These are phyloP conservation scores for Lactarius sanguifluus DNA, from an alignment of 768 basidiomycete species.

Conservation along the genomic window DNA sequence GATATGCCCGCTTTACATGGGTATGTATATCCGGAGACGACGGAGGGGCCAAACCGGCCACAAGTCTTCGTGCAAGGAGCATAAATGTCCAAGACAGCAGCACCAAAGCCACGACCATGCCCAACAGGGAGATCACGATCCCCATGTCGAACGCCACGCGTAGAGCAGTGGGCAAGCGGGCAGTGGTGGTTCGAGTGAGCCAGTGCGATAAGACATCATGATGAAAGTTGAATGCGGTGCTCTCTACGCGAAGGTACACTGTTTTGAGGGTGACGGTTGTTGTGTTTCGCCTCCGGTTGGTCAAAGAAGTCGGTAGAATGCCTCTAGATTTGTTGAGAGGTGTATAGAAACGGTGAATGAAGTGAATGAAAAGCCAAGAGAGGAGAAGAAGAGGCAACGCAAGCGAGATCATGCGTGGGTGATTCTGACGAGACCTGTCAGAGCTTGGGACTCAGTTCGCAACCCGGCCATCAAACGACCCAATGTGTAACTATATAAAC, in stretches of 20 bases:
- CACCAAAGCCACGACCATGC: slow-evolving; percentile 22
- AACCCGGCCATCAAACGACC: slow-evolving; percentile 3
- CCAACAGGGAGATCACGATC: slow-evolving; percentile 14
- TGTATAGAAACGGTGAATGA: slow-evolving; percentile 5
- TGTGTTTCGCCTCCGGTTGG: slow-evolving; percentile 8
- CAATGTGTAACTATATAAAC: not conserved
- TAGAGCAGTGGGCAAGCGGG: slow-evolving; percentile 34
- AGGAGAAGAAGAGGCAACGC: slow-evolving; percentile 10
- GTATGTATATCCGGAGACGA: slow-evolving; percentile 1
- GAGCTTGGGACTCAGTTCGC: not conserved
- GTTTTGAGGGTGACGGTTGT: slow-evolving; percentile 14
- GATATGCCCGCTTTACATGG: slow-evolving; percentile 12
- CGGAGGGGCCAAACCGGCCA: not conserved
- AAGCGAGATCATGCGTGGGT: slow-evolving; percentile 18
- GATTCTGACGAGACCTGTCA: not conserved
- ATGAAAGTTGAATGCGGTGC: slow-evolving; percentile 23
- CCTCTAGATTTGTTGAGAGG: not conserved
- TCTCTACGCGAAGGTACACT: slow-evolving; percentile 23
- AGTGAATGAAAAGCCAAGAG: slow-evolving; percentile 18
- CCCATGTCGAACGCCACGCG: slow-evolving; percentile 37
- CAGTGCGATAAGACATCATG: slow-evolving; percentile 17
- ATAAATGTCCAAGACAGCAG: slow-evolving; percentile 21
- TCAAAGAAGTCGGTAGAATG: slow-evolving; percentile 7
- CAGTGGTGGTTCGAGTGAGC: slow-evolving; percentile 4
- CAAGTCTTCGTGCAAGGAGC: slow-evolving; percentile 16